phyloP scores from a whole-genome alignment of 331 rosid species.

The Quercus tomentella region DNA sequence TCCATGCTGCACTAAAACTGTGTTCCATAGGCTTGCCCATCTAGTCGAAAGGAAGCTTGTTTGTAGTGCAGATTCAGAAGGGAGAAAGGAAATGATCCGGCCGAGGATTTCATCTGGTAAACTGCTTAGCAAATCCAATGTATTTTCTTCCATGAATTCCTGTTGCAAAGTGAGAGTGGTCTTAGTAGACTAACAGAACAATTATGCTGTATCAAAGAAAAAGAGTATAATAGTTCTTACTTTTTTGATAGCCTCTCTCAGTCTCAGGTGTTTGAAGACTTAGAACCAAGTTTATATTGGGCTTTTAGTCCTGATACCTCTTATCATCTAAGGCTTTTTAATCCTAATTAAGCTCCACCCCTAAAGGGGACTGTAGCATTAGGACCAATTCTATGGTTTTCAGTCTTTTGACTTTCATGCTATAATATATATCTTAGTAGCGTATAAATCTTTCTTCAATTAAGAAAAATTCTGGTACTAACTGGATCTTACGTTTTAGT shows the following conservation, averaged over 20 bases:
- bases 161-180: not conserved
- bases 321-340: not conserved
- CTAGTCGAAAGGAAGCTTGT: conserved; percentile 56
- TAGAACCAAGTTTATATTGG: not conserved
- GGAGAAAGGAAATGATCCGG: conserved; percentile 55
- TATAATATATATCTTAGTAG: not conserved
- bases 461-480: too few relatives aligned
- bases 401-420: not conserved
- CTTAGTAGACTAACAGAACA: not conserved
- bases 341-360: not conserved
- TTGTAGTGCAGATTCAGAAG: conserved; percentile 55
- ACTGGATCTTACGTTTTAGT: too few relatives aligned
- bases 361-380: not conserved
- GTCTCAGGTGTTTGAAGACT: not conserved
- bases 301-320: not conserved
- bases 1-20: conserved; percentile 31
- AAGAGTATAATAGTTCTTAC: not conserved
- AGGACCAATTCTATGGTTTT: not conserved
- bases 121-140: conserved; percentile 11
- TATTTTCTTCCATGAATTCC: not conserved
- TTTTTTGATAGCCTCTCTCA: not conserved
- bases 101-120: conserved; percentile 59
- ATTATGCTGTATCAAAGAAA: not conserved
- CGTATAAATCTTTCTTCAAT: not conserved
- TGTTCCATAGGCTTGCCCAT: conserved; percentile 70